Evolutionary conservation across 768 basidiomycete species (phyloP), one percentile per base, ranked within the genome.

Genomic region (Omphalotus guepiniiformis): DNA sequence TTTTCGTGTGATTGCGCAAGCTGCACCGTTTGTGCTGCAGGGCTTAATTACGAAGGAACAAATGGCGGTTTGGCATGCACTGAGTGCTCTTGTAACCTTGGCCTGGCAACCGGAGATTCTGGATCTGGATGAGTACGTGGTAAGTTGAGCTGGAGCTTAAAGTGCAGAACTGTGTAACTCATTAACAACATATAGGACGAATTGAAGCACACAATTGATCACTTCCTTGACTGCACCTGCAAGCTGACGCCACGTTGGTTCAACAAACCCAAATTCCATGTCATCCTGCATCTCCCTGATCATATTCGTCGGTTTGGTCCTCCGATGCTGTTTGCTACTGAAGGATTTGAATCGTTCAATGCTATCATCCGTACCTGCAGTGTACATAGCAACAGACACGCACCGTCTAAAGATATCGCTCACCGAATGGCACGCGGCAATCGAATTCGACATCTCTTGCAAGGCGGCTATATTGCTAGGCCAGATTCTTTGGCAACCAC

Each of bases 231-330:
- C 4, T 56, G 57, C 15, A 63, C 66, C 0, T 64, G 61, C 4
- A 47, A 27, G 2, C 63, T 59, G 59, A 64, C 59, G 5, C 48
- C 47, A 19, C 55, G 35, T 9, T 72, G 64, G 67, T 71, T 72
- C 52, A 70, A 69, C 46, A 74, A 75, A 50, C 63, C 69, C 1
- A 75, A 74, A 47, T 72, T 74, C 49, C 72, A 75, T 35, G 56
- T 73, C 22, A 27, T 74, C 4, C 27, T 65, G 1, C 72, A 75
- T 50, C 52, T 75, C 0, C 59, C 62, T 0, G 44, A 50, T 0
- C 66, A 74, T 46, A 67, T 75, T 32, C 43, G 58, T 0, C 54
- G 62, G 0, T 74, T 74, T 60, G 72, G 70, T 0, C 73, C 69
- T 19, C 70, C 70, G 0, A 69, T 72, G 8, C 55, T 71, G 0